Evolutionary conservation across 2,329 filamentous ascomycete species (phyloP).

Genomic region (Aspergillus candidus): DNA sequence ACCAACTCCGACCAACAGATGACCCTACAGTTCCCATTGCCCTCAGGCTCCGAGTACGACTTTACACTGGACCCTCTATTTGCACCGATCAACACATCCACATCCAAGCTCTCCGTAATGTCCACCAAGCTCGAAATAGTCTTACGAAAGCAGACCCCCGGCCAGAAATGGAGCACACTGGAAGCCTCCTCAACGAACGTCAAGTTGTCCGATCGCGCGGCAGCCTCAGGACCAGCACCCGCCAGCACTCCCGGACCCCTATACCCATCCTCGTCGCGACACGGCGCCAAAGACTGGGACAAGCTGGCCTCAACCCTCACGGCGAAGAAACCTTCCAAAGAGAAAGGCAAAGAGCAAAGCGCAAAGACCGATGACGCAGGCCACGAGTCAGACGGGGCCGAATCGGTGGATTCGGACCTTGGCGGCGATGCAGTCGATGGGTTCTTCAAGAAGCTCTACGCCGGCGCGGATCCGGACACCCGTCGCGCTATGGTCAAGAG

Average conservation of each 20-base stretch:
- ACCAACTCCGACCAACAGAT: slow-evolving; percentile 32
- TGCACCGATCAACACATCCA: slow-evolving; percentile 55
- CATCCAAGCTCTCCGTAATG: slow-evolving; percentile 60
- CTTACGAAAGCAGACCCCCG: slow-evolving; percentile 60
- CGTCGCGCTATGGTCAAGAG: slow-evolving; percentile 97
- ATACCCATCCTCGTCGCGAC: slow-evolving; percentile 82
- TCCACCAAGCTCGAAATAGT: slow-evolving; percentile 74
- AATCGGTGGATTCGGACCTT: slow-evolving; percentile 37
- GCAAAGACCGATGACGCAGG: slow-evolving; percentile 32
- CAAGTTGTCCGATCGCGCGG: slow-evolving; percentile 16
- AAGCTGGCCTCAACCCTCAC: slow-evolving; percentile 55
- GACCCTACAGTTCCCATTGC: slow-evolving; percentile 54
- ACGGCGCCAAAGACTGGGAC: slow-evolving; percentile 89
- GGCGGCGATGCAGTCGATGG: slow-evolving; percentile 61
- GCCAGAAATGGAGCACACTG: slow-evolving; percentile 62
- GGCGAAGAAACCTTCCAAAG: slow-evolving; percentile 28
- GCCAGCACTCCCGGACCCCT: slow-evolving; percentile 43
- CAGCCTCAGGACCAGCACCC: slow-evolving; percentile 8
- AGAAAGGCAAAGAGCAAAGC: slow-evolving; percentile 27
- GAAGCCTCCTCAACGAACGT: slow-evolving; percentile 40
- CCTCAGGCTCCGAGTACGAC: slow-evolving; percentile 49
- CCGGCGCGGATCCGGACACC: slow-evolving; percentile 68
- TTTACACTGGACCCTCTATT: slow-evolving; percentile 63
- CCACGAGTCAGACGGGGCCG: slow-evolving; percentile 52
- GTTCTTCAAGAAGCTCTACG: slow-evolving; percentile 91